Evolutionary conservation across 768 basidiomycete species (phyloP).

Genomic region (Suillus ampliporus): DNA sequence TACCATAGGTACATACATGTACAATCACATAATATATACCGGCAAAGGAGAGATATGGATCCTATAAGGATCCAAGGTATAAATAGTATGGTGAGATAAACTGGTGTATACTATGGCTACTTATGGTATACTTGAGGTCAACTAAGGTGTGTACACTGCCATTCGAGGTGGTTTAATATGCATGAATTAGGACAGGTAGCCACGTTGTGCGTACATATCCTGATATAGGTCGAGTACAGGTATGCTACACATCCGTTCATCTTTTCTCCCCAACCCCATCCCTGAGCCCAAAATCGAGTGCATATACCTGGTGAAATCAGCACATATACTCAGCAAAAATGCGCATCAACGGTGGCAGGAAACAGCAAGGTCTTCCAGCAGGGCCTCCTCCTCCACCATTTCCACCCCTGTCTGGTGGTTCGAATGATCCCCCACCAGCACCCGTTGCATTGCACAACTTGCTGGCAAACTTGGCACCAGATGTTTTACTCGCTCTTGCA

Average conservation of each 20-base stretch:
- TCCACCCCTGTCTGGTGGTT: conserved; percentile 1
- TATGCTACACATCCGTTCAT: neutral
- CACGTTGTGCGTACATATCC: neutral
- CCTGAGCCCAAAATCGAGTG: neutral
- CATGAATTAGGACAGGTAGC: neutral
- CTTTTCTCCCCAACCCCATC: neutral
- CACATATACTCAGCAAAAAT: neutral
- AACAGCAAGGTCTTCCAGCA: neutral
- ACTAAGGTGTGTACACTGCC: neutral
- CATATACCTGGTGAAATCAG: neutral
- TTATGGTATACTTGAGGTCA: neutral
- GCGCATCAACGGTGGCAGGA: neutral
- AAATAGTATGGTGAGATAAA: neutral
- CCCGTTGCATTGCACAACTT: neutral
- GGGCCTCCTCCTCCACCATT: neutral
- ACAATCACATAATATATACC: neutral
- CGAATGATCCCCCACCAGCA: neutral
- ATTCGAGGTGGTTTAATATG: neutral
- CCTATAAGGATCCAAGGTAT: neutral
- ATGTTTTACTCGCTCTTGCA: neutral
- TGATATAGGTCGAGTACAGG: neutral
- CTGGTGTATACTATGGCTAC: neutral
- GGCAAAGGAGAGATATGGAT: neutral
- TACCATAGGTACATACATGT: neutral
- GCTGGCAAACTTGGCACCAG: neutral